Evolutionary conservation across 306 rosid species (phyloP), one percentile per base, ranked within the genome.

Genomic region (Malus orientalis): DNA sequence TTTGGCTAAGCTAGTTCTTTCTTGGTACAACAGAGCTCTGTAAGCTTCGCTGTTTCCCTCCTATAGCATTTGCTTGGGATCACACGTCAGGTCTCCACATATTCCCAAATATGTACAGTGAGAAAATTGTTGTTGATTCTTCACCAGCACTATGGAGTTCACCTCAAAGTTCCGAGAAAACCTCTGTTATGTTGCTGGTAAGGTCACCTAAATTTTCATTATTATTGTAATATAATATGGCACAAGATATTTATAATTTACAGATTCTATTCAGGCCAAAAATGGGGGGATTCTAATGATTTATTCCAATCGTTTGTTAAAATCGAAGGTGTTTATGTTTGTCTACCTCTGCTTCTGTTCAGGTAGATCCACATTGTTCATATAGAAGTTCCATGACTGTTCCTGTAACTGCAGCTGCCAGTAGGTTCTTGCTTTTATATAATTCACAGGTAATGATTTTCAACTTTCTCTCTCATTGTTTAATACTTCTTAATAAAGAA

Each of bases 361-460:
- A 96, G 99, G 93, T 89, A 78, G 99, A 92, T 78, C 99, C 99
- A 74, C 99, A 92, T 79, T 96, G 99, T 87, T 89, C 98, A 60
- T 96, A 96, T 80, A 82, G 85, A 82, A 83, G 90, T 74, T 85
- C 88, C 75, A 65, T 89, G 81, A 81, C 87, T 22, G 82, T 90
- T 76, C 91, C 97, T 74, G 55, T 86, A 71, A 81, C 86, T 74
- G 88, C 90, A 66, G 93, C 89, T 73, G 96, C 98, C 8, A 82
- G 90, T 83, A 92, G 99, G 85, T 86, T 92, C 85, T 86, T 96
- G 60, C 88, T 96, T 44, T 76, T 91, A 72, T 92, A 92, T 84
- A 81, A 80, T 81, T 84, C 98, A 65, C 89, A 91, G 97, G 98
- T 96, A 73, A 77, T 74, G 79, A 72, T 67, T 84, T 77, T 80